phyloP scores from a whole-genome alignment of 2,329 filamentous ascomycete genomes.

The Tolypocladium tundrense region DNA sequence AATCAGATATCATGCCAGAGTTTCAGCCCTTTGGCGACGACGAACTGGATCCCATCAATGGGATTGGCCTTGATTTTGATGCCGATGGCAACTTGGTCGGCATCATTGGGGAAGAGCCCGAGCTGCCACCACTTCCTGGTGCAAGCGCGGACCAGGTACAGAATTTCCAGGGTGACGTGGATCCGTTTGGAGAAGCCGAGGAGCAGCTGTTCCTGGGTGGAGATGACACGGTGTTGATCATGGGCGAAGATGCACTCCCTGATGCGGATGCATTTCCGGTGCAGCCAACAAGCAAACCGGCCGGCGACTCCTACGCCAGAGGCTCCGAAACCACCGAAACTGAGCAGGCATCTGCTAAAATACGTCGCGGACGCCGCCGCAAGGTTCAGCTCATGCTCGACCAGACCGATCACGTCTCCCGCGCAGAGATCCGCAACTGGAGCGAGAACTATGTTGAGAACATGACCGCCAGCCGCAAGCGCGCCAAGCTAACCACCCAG shows the following conservation, averaged over 20 bases:
- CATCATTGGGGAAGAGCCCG: conserved; percentile 28
- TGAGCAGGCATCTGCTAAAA: conserved; percentile 9
- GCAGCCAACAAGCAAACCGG: conserved; percentile 7
- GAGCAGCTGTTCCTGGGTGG: neutral
- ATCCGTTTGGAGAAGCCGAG: neutral
- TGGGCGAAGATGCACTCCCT: conserved; percentile 27
- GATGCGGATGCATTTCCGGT: conserved; percentile 25
- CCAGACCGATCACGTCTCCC: conserved; percentile 21
- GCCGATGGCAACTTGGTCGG: conserved; percentile 38
- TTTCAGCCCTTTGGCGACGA: conserved; percentile 27
- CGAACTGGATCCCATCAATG: conserved; percentile 25
- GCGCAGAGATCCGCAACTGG: conserved; percentile 29
- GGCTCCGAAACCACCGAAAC: conserved; percentile 12
- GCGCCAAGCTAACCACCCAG: conserved; percentile 12
- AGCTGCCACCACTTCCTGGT: conserved; percentile 30
- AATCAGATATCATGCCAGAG: conserved; percentile 10
- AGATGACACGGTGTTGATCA: conserved; percentile 17
- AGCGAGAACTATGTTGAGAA: conserved; percentile 35
- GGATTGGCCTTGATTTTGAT: conserved; percentile 40
- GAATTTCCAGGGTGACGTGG: neutral
- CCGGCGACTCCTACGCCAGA: conserved; percentile 6
- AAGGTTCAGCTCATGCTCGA: conserved; percentile 20
- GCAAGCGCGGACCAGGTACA: conserved; percentile 14
- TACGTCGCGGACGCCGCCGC: conserved; percentile 14
- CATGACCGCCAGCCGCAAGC: conserved; percentile 35